These are phyloP conservation scores for Cryptococcus deneoformans DNA, from an alignment of 1,284 basidiomycete species.

Conservation along the genomic window DNA sequence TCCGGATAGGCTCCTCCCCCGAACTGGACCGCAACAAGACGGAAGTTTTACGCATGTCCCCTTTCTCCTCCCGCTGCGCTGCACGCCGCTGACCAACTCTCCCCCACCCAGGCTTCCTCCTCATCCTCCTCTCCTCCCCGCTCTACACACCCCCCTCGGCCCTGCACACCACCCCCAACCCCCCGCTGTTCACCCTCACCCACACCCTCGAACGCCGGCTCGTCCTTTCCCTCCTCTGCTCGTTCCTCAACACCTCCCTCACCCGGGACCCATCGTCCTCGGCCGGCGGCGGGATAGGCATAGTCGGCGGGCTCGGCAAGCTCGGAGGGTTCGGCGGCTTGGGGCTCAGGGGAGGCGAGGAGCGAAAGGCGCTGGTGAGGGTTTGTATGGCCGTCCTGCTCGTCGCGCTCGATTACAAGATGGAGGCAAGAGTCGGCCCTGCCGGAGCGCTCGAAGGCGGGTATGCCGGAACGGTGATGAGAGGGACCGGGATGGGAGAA, in stretches of 20 bases:
- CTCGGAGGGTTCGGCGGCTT: slow-evolving; percentile 60
- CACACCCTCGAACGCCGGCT: slow-evolving; percentile 73
- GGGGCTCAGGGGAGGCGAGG: slow-evolving; percentile 77
- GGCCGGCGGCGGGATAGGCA: slow-evolving; percentile 9
- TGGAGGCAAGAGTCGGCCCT: slow-evolving; percentile 47
- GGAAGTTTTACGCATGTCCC: slow-evolving; percentile 67
- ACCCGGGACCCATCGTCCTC: slow-evolving; percentile 56
- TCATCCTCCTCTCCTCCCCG: slow-evolving; percentile 79
- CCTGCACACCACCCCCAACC: slow-evolving; percentile 66
- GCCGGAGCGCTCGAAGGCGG: background rate
- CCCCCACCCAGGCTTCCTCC: slow-evolving; percentile 56
- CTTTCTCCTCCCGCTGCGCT: background rate
- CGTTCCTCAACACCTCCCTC: slow-evolving; percentile 83
- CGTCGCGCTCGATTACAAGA: slow-evolving; percentile 74
- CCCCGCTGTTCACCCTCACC: slow-evolving; percentile 71
- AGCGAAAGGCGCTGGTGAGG: slow-evolving; percentile 65
- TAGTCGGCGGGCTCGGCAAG: slow-evolving; percentile 62
- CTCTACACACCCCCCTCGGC: slow-evolving; percentile 73
- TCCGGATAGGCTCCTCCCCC: slow-evolving; percentile 64
- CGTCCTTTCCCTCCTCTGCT: slow-evolving; percentile 83
- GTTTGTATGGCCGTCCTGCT: slow-evolving; percentile 72
- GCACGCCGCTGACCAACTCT: slow-evolving; percentile 7
- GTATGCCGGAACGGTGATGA: background rate
- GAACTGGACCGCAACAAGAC: slow-evolving; percentile 75
- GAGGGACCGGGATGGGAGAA: slow-evolving; percentile 17